Base-by-base conservation (phyloP, 768 basidiomycete species). In the Naganishia vishniacii region DNA sequence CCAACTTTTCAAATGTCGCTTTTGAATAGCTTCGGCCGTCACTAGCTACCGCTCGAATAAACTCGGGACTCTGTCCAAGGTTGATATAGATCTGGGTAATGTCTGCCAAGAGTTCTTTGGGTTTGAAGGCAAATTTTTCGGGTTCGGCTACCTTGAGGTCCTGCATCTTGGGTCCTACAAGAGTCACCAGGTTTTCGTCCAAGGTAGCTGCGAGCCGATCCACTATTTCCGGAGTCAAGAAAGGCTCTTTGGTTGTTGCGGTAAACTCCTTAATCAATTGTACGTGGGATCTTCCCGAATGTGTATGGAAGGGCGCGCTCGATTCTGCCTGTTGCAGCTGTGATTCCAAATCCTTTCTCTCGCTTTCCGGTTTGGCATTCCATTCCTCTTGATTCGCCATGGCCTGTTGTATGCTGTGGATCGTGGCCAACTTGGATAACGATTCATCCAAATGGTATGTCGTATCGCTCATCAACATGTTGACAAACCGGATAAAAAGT, bases 381-480 rank as follows among this genome's bases (percentile, higher is more conserved):
- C 91, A 99, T 0, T 83, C 79, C 2, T 77, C 82, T 59, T 81
- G 80, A 76, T 92, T 83, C 47, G 84, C 85, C 87, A 93, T 94
- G 74, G 93, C 88, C 0, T 80, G 79, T 75, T 94, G 88, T 53
- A 97, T 86, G 65, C 83, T 85, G 75, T 88, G 85, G 67, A 99
- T 95, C 73, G 94, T 89, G 12, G 85, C 82, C 56, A 99, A 82
- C 67, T 93, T 89, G 70, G 85, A 85, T 49, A 98, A 81, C 9
- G 91, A 94, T 72, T 99, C 95, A 75, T 98, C 92, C 83, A 99
- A 86, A 59, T 97, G 87, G 78, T 92, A 98, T 9, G 94, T 98
- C 61, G 94, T 91, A 71, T 99, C 95, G 82, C 95, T 97, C 81
- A 98, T 95, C 85, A 98, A 88, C 71, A 97, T 81, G 79, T 99